Conservation (phyloP, 2,329 filamentous ascomycete species). For the Xylaria digitata region DNA sequence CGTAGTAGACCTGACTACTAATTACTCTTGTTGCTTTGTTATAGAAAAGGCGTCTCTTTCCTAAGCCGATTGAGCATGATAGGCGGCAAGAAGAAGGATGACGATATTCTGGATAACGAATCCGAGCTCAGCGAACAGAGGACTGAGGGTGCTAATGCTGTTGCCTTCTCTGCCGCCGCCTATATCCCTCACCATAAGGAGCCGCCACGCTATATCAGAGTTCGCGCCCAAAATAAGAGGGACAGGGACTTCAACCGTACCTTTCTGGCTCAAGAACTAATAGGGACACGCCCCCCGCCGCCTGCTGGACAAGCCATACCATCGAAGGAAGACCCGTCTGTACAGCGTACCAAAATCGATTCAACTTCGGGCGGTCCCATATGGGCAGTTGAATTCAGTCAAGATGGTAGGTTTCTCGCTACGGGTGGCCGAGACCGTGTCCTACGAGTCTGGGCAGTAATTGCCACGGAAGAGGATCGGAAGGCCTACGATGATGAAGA, state of each 20-base stretch:
- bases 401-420: conserved; percentile 89
- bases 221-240: conserved; percentile 84
- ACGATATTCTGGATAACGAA: conserved; percentile 69
- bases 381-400: conserved; percentile 94
- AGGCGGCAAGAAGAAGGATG: conserved; percentile 78
- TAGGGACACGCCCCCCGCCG: conserved; percentile 62
- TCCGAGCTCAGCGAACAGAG: conserved; percentile 75
- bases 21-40: conserved; percentile 24
- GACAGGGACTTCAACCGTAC: conserved; percentile 83
- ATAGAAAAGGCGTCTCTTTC: conserved; percentile 88
- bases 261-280: conserved; percentile 93
- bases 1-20: conserved; percentile 14
- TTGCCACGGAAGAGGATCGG: conserved; percentile 84
- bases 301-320: conserved; percentile 44
- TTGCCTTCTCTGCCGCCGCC: conserved; percentile 82
- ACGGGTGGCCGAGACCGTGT: conserved; percentile 91
- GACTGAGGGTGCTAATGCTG: conserved; percentile 83
- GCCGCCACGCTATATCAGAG: conserved; percentile 90
- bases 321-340: conserved; percentile 45
- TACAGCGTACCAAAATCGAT: conserved; percentile 51
- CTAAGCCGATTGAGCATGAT: conserved; percentile 84
- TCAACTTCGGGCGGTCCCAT: conserved; percentile 72
- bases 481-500: conserved; percentile 78
- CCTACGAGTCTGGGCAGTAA: conserved; percentile 88
- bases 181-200: conserved; percentile 90